Conservation (phyloP, 2,329 filamentous ascomycete species). For the Bimuria novae-zelandiae region DNA sequence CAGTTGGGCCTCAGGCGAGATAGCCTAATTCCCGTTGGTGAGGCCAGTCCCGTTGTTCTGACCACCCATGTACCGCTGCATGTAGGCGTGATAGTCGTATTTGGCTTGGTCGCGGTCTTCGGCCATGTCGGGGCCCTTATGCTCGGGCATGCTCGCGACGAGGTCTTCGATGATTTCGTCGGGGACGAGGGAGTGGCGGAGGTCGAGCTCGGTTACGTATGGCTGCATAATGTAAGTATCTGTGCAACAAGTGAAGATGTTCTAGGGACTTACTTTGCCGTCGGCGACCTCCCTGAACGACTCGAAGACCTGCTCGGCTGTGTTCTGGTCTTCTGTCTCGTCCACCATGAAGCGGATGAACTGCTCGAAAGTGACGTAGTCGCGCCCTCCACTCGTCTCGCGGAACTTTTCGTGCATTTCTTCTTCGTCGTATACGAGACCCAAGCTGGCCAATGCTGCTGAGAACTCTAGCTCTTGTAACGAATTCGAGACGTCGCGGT, state of each 20-base stretch:
- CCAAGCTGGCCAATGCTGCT: conserved; percentile 90
- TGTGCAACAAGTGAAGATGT: not conserved
- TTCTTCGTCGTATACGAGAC: conserved; percentile 92
- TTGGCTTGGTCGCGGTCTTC: conserved; percentile 84
- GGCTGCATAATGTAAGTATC: conserved; percentile 55
- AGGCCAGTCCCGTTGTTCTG: conserved; percentile 25
- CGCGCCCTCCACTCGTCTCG: conserved; percentile 78
- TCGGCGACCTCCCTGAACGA: conserved; percentile 97
- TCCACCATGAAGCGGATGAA: conserved; percentile 99
- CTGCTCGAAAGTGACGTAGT: conserved; percentile 92
- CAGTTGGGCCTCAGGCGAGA: conserved; percentile 2
- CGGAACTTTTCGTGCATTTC: conserved; percentile 97
- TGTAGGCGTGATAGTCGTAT: conserved; percentile 96
- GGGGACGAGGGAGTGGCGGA: conserved; percentile 91
- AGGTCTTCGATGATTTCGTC: conserved; percentile 97
- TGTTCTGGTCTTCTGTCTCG: conserved; percentile 98
- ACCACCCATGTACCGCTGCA: conserved; percentile 70
- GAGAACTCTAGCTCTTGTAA: conserved; percentile 94
- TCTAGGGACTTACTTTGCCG: conserved; percentile 69
- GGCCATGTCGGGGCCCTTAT: conserved; percentile 82
- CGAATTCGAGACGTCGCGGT: conserved; percentile 88
- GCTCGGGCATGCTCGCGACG: conserved; percentile 80
- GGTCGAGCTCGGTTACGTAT: conserved; percentile 96
- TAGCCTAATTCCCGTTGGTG: conserved; percentile 19
- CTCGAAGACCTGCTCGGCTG: conserved; percentile 97